A percentile compares a stretch with the other conserved stretches of the same genome.
These are phyloP conservation scores for Chalciporus pseudorubinellus DNA, from an alignment of 768 basidiomycete species.

Conservation along the genomic window DNA sequence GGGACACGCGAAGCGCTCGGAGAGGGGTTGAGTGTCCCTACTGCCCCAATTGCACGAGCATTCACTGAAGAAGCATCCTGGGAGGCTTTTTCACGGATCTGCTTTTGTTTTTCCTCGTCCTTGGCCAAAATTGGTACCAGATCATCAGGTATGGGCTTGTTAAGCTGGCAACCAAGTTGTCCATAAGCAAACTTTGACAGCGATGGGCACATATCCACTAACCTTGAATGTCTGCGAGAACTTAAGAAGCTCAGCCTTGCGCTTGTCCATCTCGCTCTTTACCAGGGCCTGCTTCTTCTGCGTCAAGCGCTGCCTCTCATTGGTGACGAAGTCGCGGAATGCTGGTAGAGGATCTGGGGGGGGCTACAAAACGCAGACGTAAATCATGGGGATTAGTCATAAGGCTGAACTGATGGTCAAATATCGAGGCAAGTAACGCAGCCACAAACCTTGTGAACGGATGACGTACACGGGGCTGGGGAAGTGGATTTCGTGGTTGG, in stretches of 20 bases:
- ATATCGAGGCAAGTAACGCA: background rate
- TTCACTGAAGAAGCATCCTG: constrained; percentile 63
- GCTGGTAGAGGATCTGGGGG: constrained; percentile 76
- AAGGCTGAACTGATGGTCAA: background rate
- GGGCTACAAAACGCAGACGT: constrained; percentile 39
- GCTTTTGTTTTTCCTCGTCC: constrained; percentile 86
- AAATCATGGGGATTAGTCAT: constrained; percentile 5
- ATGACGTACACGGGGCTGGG: constrained; percentile 49
- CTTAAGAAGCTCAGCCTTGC: constrained; percentile 88
- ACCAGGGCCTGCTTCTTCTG: constrained; percentile 87
- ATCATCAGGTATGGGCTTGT: constrained; percentile 93
- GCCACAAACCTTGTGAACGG: constrained; percentile 50
- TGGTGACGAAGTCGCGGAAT: constrained; percentile 90
- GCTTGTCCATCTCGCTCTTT: constrained; percentile 93
- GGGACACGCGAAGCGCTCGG: constrained; percentile 48
- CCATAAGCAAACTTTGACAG: background rate
- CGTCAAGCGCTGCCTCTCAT: constrained; percentile 85
- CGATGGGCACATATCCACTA: constrained; percentile 13
- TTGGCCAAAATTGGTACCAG: constrained; percentile 90
- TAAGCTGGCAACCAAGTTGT: constrained; percentile 52
- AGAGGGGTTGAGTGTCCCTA: constrained; percentile 38
- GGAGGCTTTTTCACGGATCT: constrained; percentile 74
- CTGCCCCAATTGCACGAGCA: constrained; percentile 67
- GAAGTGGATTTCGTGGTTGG: constrained; percentile 63
- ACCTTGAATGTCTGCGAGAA: constrained; percentile 97